Evolutionary conservation across 2,329 filamentous ascomycete species (phyloP), one percentile per base, ranked within the genome.

Genomic region (Pseudogymnoascus sp.): DNA sequence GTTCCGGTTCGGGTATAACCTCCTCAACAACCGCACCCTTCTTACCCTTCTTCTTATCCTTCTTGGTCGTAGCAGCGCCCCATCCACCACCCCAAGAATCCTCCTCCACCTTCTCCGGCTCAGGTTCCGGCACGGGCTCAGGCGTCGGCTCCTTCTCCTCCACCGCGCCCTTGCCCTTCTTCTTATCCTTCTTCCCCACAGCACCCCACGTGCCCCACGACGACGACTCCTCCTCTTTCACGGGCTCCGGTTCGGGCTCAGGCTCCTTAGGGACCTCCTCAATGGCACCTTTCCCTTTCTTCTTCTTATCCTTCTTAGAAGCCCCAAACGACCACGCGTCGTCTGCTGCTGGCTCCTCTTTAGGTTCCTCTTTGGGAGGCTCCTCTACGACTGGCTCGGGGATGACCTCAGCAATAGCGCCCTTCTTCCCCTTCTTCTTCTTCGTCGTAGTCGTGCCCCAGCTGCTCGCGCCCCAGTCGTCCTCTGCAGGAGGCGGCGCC

Each of bases 231-330:
- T 69, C 68, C 19, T 65, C 61, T 5, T 75, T 73, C 34, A 71
- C 72, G 34, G 34, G 66, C 65, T 72, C 73, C 8, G 71, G 69
- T 41, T 68, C 69, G 45, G 73, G 69, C 28, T 75, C 73, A 4
- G 73, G 71, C 23, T 69, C 69, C 45, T 71, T 72, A 10, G 63
- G 65, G n/a, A 62, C 57, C 41, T 73, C 69, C 16, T 73, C 68
- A 14, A 70, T 63, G 3, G 62, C 62, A 61, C 60, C 66, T 8
- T 67, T 63, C 48, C 74, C 70, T 74, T 85, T 82, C 75, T 82
- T 84, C 72, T 84, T 84, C 72, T 85, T 86, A 71, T 84, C 85
- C 66, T 77, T 79, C 65, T 76, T 77, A 4, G 74, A 72, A 6
- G 78, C 69, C 6, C 76, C 73, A 69, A 83, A 83, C 13, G 75